Evolutionary conservation across 2,329 filamentous ascomycete genomes (phyloP).

Genomic region (Cucurbitaria berberidis): DNA sequence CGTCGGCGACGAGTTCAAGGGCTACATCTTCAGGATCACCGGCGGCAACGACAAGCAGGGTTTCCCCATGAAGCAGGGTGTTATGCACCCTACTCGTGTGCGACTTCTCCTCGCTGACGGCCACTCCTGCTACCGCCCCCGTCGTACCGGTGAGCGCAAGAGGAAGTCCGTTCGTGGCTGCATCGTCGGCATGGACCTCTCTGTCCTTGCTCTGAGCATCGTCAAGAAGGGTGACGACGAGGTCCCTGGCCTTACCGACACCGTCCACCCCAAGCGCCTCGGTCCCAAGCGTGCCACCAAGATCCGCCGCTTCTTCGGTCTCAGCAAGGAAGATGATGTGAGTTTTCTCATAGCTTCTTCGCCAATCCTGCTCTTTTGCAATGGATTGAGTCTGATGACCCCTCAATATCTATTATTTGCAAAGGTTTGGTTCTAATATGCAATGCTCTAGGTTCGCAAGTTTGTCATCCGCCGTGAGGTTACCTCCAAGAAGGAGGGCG

Average conservation of each 20-base stretch:
- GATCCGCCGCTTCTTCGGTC: constrained; percentile 99
- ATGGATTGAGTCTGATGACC: constrained; percentile 57
- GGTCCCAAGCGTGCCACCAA: constrained; percentile 99
- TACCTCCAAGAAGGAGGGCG: constrained; percentile 95
- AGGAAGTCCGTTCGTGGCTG: constrained; percentile 98
- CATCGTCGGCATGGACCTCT: constrained; percentile 95
- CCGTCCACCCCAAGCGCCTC: constrained; percentile 98
- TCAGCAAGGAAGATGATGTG: constrained; percentile 99
- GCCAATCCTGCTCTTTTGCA: constrained; percentile 56
- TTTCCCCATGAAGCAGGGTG: constrained; percentile 99
- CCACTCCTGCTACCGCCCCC: constrained; percentile 99
- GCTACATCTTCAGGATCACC: constrained; percentile 99
- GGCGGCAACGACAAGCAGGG: constrained; percentile 99
- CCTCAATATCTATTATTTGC: neutral
- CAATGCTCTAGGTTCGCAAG: constrained; percentile 81
- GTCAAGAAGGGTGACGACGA: constrained; percentile 98
- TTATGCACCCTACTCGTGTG: constrained; percentile 98
- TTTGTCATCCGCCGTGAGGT: constrained; percentile 99
- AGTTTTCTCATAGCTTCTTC: constrained; percentile 74
- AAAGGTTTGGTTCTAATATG: constrained; percentile 25
- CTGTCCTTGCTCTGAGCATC: constrained; percentile 90
- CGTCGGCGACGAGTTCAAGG: constrained; percentile 99
- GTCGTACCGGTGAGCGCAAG: constrained; percentile 98
- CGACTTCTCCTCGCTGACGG: constrained; percentile 93
- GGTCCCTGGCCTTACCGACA: constrained; percentile 95